A percentile compares a stretch with the other conserved stretches of the same genome.
Evolutionary conservation across 305 asterid genomes (phyloP).

Genomic region (Solanum hybrid): DNA sequence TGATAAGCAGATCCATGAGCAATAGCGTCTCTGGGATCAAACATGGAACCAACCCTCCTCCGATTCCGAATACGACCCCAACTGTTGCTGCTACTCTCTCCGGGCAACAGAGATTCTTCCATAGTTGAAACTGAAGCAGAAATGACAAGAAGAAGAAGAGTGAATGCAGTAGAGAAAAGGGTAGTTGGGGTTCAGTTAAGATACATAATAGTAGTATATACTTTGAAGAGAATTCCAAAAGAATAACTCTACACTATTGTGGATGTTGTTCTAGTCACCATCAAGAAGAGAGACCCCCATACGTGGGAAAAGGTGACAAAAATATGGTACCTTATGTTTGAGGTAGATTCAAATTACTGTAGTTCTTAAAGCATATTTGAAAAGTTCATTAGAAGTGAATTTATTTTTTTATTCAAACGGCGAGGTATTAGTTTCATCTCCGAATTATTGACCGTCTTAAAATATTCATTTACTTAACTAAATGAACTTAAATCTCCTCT

Average conservation of each 20-base stretch:
- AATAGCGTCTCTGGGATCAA: conserved; percentile 57
- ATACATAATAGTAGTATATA: not conserved
- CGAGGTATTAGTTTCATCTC: too few species aligned
- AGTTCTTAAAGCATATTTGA: not conserved
- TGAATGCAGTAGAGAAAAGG: not conserved
- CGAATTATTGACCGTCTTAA: too few species aligned
- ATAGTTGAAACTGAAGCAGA: conserved; percentile 18
- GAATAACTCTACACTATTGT: not conserved
- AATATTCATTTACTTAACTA: too few species aligned
- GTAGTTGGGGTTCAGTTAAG: not conserved
- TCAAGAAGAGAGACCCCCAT: not conserved
- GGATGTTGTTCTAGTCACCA: not conserved
- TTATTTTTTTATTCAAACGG: too few species aligned
- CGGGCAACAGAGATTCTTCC: conserved; percentile 45
- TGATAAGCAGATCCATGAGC: conserved; percentile 76
- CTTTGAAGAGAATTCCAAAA: not conserved
- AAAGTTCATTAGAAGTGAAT: too few species aligned
- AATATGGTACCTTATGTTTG: not conserved
- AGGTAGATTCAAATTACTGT: not conserved
- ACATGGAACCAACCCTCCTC: conserved; percentile 13
- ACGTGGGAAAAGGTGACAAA: not conserved
- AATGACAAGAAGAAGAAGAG: not conserved
- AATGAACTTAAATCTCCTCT: too few species aligned
- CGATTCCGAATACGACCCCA: conserved; percentile 17
- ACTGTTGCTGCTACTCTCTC: conserved; percentile 25